Evolutionary conservation across 352 stramenopile species (phyloP), one percentile per base, ranked within the genome.

Genomic region (Globisporangium viniferum): DNA sequence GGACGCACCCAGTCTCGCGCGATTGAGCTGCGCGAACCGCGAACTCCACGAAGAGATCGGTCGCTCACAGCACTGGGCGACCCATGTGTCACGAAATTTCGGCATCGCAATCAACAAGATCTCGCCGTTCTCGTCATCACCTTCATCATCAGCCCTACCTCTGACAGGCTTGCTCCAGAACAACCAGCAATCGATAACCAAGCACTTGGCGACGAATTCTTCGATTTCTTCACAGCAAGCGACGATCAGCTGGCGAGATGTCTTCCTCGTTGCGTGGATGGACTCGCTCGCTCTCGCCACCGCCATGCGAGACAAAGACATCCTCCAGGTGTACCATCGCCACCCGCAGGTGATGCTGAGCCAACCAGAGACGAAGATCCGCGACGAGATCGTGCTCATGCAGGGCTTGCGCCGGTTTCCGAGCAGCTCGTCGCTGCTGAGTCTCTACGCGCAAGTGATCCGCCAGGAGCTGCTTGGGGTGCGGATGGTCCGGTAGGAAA

Each of bases 371-470:
- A 10, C 36, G 62, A 69, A 74, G 56, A 78, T 90, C 33, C 75
- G 80, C 29, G 68, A 82, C 18, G 83, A 92, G 64, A 74, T 92
- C 29, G 60, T 88, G 61, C 84, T 92, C 63, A 90, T 90, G 72
- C 72, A 84, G 59, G 83, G 73, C 10, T 59, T 92, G 33, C 75
- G 69, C 7, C 73, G 73, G 10, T 84, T 90, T 53, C 84, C 84
- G 33, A 71, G 68, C 9, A 89, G 77, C 66, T 36, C 67, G 15
- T 61, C 72, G 59, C 72, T 89, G n/a, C 71, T 91, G 46, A 61
- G 72, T 33, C 60, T 84, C 9, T 91, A 89, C 67, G 81, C 80
- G n/a, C 46, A 77, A 12, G 63, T 76, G n/a, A 82, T 90, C 41
- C 73, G 78, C 22, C 71, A 71, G 29, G 68, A 79, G 51, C 62